Conservation (phyloP, 1,139 yeast genomes). For the Lodderomyces margitis region DNA sequence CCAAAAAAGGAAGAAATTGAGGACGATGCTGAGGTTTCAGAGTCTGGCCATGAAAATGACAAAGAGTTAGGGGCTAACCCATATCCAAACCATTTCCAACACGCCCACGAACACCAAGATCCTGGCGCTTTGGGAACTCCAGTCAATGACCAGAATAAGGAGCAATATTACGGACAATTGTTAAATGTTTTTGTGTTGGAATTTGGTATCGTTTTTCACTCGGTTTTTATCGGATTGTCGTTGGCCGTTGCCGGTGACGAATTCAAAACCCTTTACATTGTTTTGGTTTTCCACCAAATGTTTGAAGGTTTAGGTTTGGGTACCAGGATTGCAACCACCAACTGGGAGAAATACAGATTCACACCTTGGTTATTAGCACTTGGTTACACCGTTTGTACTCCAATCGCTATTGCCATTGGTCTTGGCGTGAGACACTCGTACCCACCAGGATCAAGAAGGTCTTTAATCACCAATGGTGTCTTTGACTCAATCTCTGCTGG, state of each 20-base stretch:
- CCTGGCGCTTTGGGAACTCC: conserved; percentile 47
- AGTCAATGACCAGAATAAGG: conserved; percentile 31
- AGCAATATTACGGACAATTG: conserved; percentile 46
- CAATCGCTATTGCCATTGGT: conserved; percentile 83
- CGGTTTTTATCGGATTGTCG: conserved; percentile 74
- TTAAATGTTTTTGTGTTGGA: conserved; percentile 60
- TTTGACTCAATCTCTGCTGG: conserved; percentile 87
- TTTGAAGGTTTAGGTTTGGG: conserved; percentile 95
- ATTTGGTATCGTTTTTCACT: conserved; percentile 79
- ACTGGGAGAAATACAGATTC: conserved; percentile 54
- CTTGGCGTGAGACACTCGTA: conserved; percentile 74
- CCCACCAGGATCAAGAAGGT: conserved; percentile 56
- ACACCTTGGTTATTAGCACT: conserved; percentile 62
- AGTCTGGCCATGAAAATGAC: conserved; percentile 8
- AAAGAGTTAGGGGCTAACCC: conserved; percentile 16
- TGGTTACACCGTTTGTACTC: conserved; percentile 73
- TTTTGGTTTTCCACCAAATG: conserved; percentile 84
- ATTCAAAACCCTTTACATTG: conserved; percentile 73
- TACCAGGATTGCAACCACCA: conserved; percentile 71
- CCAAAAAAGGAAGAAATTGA: conserved; percentile 21
- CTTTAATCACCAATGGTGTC: conserved; percentile 71
- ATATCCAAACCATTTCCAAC: conserved; percentile 47
- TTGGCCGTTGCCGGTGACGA: conserved; percentile 72
- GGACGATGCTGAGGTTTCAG: conserved; percentile 15
- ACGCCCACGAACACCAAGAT: conserved; percentile 54